These are phyloP conservation scores for Abelmoschus esculentus DNA, from an alignment of 345 rosid species.

Conservation along the genomic window DNA sequence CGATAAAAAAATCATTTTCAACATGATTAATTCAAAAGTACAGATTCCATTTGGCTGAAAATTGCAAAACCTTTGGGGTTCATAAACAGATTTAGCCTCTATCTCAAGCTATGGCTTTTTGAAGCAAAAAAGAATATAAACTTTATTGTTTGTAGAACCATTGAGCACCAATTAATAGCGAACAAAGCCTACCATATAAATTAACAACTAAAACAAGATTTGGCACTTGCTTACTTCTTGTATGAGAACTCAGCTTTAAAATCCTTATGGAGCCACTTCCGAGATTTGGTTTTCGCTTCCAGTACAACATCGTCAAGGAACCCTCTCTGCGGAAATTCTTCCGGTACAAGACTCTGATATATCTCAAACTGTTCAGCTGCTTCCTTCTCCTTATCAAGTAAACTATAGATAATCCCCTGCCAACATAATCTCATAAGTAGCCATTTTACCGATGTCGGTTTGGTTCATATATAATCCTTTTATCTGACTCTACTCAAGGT, in stretches of 20 bases:
- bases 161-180: neutral
- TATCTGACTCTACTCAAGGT: neutral
- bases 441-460: neutral
- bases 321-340: slow-evolving; percentile 76
- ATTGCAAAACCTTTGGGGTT: neutral
- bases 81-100: neutral
- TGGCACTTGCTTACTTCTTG: slow-evolving; percentile 8
- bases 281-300: slow-evolving; percentile 58
- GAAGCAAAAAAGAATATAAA: neutral
- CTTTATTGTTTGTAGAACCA: neutral
- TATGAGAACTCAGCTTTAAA: slow-evolving; percentile 39
- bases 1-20: too few relatives aligned
- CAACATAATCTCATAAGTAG: slow-evolving; percentile 7
- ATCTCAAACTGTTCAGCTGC: slow-evolving; percentile 73
- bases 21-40: neutral
- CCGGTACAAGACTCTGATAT: slow-evolving; percentile 69
- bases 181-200: neutral
- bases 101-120: neutral
- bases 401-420: slow-evolving; percentile 87
- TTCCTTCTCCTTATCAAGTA: slow-evolving; percentile 62
- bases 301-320: slow-evolving; percentile 71
- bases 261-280: slow-evolving; percentile 44
- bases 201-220: neutral
- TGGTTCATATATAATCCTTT: neutral
- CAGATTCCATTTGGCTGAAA: neutral